Conservation (phyloP, 345 rosid species). For the Rhizophora apiculata region DNA sequence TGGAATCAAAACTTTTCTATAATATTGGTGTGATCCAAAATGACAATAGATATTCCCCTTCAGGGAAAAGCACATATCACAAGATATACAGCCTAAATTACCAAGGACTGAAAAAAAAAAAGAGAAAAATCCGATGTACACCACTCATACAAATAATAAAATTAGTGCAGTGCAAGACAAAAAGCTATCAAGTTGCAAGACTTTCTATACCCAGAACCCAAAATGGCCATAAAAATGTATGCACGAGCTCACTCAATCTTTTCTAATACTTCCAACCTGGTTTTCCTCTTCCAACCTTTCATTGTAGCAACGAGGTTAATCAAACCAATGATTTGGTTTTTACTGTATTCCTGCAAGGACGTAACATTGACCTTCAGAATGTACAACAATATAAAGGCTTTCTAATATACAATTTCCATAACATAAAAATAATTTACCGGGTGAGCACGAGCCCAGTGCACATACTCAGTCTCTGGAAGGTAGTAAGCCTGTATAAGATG, state of each 20-base stretch:
- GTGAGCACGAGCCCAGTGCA: conserved; percentile 92
- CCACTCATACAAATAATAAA: conserved; percentile 4
- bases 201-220: conserved; percentile 23
- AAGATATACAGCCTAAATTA: conserved; percentile 26
- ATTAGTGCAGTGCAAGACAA: neutral
- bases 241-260: conserved; percentile 62
- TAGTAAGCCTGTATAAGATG: conserved; percentile 67
- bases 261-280: conserved; percentile 70
- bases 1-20: neutral
- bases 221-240: conserved; percentile 11
- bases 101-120: conserved; percentile 4
- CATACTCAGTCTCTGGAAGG: conserved; percentile 92
- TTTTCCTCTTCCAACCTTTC: conserved; percentile 98
- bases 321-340: conserved; percentile 71
- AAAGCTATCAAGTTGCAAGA: neutral
- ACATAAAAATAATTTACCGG: conserved; percentile 51
- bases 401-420: neutral
- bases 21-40: conserved; percentile 28
- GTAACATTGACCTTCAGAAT: neutral
- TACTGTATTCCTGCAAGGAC: conserved; percentile 65
- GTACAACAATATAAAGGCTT: neutral
- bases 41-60: conserved; percentile 25
- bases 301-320: conserved; percentile 84
- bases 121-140: conserved; percentile 16
- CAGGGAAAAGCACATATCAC: conserved; percentile 21